A percentile compares a stretch with the other conserved stretches of the same genome.
These are phyloP conservation scores for Yamadazyma diddensiae DNA, from an alignment of 1,139 yeast genomes.

Conservation along the genomic window DNA sequence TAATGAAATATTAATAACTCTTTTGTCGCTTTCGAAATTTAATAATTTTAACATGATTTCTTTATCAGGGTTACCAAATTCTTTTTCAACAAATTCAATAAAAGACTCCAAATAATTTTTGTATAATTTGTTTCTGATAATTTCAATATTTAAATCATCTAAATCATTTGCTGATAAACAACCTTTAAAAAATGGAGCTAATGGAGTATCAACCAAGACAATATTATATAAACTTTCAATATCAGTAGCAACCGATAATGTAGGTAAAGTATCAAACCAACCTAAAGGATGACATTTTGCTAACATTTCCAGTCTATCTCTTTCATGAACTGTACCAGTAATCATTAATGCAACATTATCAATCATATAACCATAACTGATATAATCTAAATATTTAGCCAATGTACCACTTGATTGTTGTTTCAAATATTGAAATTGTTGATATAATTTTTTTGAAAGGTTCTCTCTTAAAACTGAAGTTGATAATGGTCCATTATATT, in stretches of 20 bases:
- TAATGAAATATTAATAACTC: slow-evolving; percentile 86
- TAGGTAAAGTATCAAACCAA: slow-evolving; percentile 97
- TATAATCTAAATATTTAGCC: slow-evolving; percentile 81
- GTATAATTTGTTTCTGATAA: slow-evolving; percentile 86
- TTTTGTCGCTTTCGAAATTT: slow-evolving; percentile 90
- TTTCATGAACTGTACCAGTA: slow-evolving; percentile 94
- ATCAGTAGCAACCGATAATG: slow-evolving; percentile 91
- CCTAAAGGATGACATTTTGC: slow-evolving; percentile 95
- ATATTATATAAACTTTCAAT: slow-evolving; percentile 88
- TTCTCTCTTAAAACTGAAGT: slow-evolving; percentile 82
- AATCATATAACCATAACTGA: slow-evolving; percentile 96
- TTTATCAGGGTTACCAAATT: slow-evolving; percentile 71
- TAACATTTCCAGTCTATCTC: slow-evolving; percentile 84
- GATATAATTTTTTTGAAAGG: slow-evolving; percentile 70
- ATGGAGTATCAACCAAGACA: slow-evolving; percentile 94
- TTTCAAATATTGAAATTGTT: slow-evolving; percentile 81
- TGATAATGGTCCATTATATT: slow-evolving; percentile 76
- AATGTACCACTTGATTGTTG: slow-evolving; percentile 81
- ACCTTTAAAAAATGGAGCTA: slow-evolving; percentile 93
- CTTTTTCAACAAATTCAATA: slow-evolving; percentile 55
- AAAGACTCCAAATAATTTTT: slow-evolving; percentile 93
- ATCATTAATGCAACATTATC: slow-evolving; percentile 95
- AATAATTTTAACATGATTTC: slow-evolving; percentile 78
- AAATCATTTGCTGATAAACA: slow-evolving; percentile 91
- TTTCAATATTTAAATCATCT: slow-evolving; percentile 93